Conservation (phyloP, 2,329 filamentous ascomycete genomes). For the Ophiocordyceps camponoti-rufipedis region DNA sequence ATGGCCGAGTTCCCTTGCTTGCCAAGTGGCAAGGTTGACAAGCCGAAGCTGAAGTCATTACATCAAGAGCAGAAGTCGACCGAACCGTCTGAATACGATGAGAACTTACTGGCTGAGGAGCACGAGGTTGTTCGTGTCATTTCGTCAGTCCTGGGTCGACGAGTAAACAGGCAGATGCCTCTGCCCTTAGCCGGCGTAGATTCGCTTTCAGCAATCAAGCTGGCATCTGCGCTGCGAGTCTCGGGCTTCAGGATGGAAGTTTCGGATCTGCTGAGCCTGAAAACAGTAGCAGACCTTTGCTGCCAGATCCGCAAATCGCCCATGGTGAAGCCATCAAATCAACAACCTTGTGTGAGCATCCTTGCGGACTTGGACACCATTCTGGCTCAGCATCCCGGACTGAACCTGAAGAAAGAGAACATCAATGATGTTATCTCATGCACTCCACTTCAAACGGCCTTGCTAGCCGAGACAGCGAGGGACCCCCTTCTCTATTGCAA, state of each 20-base stretch:
- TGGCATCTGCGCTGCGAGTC: conserved; percentile 45
- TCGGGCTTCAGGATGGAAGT: conserved; percentile 37
- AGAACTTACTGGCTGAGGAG: conserved; percentile 6
- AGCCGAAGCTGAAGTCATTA: conserved; percentile 38
- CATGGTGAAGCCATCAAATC: neutral
- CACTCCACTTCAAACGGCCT: conserved; percentile 57
- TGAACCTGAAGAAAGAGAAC: conserved; percentile 6
- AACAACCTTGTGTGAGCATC: conserved; percentile 4
- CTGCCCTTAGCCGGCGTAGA: conserved; percentile 43
- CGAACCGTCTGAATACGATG: neutral
- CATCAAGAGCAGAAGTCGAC: conserved; percentile 14
- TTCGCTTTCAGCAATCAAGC: conserved; percentile 28
- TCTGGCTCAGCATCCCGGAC: conserved; percentile 3
- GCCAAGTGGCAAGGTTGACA: conserved; percentile 71
- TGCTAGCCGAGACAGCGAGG: conserved; percentile 56
- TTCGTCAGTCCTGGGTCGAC: conserved; percentile 19
- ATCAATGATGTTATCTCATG: conserved; percentile 37
- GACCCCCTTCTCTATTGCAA: conserved; percentile 56
- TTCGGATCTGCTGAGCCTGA: conserved; percentile 40
- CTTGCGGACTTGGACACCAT: conserved; percentile 6
- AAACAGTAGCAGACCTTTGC: conserved; percentile 18
- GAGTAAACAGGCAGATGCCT: conserved; percentile 17
- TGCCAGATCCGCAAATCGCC: conserved; percentile 1
- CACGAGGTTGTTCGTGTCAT: conserved; percentile 20
- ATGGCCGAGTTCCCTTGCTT: conserved; percentile 51